phyloP scores from a whole-genome alignment of 805 yeast genomes.

The Grigorovia humatica region DNA sequence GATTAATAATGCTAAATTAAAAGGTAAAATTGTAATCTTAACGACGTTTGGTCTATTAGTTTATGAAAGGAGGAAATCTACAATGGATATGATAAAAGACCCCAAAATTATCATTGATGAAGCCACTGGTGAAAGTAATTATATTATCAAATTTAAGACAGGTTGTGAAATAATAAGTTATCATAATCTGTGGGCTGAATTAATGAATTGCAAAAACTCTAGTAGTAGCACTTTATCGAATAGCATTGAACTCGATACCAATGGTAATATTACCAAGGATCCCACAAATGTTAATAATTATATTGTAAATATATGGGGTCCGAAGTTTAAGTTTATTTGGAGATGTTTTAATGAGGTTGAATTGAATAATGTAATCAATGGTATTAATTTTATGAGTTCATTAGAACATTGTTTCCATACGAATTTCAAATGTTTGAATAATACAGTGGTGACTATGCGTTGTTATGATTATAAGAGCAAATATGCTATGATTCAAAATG shows the following conservation, averaged over 20 bases:
- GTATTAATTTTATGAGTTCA: conserved; percentile 27
- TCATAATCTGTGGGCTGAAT: conserved; percentile 5
- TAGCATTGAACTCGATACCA: neutral
- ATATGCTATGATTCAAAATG: conserved; percentile 27
- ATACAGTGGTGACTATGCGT: conserved; percentile 22
- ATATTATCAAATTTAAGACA: conserved; percentile 24
- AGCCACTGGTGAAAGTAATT: conserved; percentile 17
- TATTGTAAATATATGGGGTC: conserved; percentile 1
- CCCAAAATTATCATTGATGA: conserved; percentile 20
- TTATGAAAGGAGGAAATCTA: conserved; percentile 25
- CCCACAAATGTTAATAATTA: neutral
- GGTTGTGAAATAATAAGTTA: conserved; percentile 5
- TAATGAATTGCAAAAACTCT: neutral
- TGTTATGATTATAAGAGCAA: conserved; percentile 25
- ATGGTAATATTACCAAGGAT: neutral
- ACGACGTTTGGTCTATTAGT: conserved; percentile 42
- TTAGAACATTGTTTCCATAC: conserved; percentile 14
- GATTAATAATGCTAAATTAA: conserved; percentile 30
- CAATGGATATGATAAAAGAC: conserved; percentile 7
- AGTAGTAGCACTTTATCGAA: too few species aligned
- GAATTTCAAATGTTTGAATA: conserved; percentile 19
- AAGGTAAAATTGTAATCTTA: conserved; percentile 36
- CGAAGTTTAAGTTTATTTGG: conserved; percentile 27
- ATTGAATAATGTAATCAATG: conserved; percentile 47
- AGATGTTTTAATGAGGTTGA: conserved; percentile 37